A percentile compares a stretch with the other conserved stretches of the same genome.
These are phyloP conservation scores for Rhodotorula mucilaginosa DNA, from an alignment of 1,284 basidiomycete genomes.

Conservation along the genomic window DNA sequence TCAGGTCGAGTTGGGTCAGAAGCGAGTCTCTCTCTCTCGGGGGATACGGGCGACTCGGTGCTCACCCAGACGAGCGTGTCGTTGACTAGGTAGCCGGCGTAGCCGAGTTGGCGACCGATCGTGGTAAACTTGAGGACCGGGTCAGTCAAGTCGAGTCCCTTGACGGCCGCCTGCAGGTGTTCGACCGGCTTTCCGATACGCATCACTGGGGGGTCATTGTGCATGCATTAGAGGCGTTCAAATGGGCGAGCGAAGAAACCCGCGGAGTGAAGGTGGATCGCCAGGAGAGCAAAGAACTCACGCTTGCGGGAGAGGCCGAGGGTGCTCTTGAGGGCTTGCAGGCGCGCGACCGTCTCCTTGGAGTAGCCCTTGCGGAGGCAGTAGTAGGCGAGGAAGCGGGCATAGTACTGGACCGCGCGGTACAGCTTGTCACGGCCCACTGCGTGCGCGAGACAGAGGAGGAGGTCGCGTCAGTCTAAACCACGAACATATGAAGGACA, in stretches of 20 bases:
- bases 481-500: no score
- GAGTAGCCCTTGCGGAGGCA: conserved; percentile 49
- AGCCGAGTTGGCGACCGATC: conserved; percentile 80
- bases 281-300: conserved; percentile 37
- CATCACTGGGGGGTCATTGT: conserved; percentile 61
- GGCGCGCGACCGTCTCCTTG: conserved; percentile 51
- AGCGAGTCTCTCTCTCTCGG: background rate
- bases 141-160: conserved; percentile 56
- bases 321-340: conserved; percentile 51
- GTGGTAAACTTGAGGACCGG: conserved; percentile 74
- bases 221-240: no score
- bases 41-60: conserved; percentile 1
- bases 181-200: conserved; percentile 91
- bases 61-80: conserved; percentile 82
- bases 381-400: conserved; percentile 84
- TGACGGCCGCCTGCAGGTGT: conserved; percentile 87
- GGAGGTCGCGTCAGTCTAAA: background rate
- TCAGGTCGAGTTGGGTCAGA: background rate
- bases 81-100: conserved; percentile 82
- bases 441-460: conserved; percentile 5
- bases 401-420: conserved; percentile 84
- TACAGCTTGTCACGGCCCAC: conserved; percentile 86
- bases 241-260: no score
- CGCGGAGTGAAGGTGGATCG: background rate
- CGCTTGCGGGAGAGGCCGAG: conserved; percentile 52